Conservation (phyloP, 306 rosid genomes). For the Quercus dentata region DNA sequence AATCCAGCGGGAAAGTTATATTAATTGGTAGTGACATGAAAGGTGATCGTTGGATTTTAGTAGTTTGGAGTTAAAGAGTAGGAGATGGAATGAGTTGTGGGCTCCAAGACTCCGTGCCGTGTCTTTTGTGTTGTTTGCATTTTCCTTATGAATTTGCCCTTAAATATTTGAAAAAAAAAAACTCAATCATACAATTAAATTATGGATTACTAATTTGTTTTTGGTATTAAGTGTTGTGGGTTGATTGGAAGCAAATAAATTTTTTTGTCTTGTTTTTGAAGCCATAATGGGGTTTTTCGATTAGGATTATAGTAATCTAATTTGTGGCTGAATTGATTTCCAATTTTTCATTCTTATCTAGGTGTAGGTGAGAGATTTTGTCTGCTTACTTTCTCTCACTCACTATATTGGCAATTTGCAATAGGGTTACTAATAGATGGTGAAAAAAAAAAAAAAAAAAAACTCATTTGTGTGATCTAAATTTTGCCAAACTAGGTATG, state of each 20-base stretch:
- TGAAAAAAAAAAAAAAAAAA: no score
- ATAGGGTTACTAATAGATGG: no score
- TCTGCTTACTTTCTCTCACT: not conserved
- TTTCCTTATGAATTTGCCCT: constrained; percentile 20
- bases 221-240: constrained; percentile 21
- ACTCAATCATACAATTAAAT: not conserved
- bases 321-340: constrained; percentile 40
- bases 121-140: constrained; percentile 49
- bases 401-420: no score
- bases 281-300: constrained; percentile 31
- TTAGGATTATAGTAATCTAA: constrained; percentile 37
- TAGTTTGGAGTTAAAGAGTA: constrained; percentile 37
- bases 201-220: constrained; percentile 33
- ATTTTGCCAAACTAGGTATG: no score
- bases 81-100: constrained; percentile 45
- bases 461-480: no score
- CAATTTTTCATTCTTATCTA: constrained; percentile 21
- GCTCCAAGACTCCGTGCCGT: constrained; percentile 38
- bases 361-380: constrained; percentile 36
- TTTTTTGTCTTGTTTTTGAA: constrained; percentile 21
- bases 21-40: constrained; percentile 32
- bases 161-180: no score
- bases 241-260: constrained; percentile 17
- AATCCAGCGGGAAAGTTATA: constrained; percentile 28
- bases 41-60: constrained; percentile 39